Conservation (phyloP, 257 asterid genomes). For the Ilex asprella region DNA sequence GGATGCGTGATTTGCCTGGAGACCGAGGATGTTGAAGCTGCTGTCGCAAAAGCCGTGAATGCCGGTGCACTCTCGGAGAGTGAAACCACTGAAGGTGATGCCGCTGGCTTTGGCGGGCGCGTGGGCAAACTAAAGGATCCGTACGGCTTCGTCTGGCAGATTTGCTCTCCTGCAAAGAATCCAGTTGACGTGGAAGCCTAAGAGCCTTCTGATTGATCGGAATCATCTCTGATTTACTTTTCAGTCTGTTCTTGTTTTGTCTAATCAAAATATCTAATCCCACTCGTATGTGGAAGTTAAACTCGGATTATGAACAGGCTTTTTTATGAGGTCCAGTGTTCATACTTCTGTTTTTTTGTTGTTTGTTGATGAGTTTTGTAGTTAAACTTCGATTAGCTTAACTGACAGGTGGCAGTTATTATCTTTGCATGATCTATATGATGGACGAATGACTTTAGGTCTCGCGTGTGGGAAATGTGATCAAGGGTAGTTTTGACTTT, state of each 20-base stretch:
- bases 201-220: conserved; percentile 9
- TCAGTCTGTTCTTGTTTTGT: not conserved
- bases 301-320: too few relatives aligned
- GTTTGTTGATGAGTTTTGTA: too few relatives aligned
- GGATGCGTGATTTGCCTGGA: conserved; percentile 48
- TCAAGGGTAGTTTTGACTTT: too few relatives aligned
- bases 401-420: too few relatives aligned
- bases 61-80: conserved; percentile 58
- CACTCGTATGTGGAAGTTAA: too few relatives aligned
- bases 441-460: too few relatives aligned
- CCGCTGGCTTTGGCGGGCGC: conserved; percentile 50
- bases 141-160: conserved; percentile 61
- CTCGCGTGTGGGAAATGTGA: too few relatives aligned
- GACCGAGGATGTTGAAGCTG: conserved; percentile 56
- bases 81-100: conserved; percentile 35
- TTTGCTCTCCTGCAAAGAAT: conserved; percentile 38
- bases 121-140: conserved; percentile 69
- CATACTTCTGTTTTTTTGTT: too few relatives aligned
- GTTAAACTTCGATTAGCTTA: too few relatives aligned
- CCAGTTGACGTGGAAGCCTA: conserved; percentile 37
- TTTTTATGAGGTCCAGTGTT: too few relatives aligned
- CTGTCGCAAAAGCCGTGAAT: conserved; percentile 40
- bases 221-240: not conserved
- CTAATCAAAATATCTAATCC: too few relatives aligned
- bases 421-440: too few relatives aligned